Percentiles rank a stretch among this genome's conserved stretches.
phyloP scores from a whole-genome alignment of 2,329 filamentous ascomycete genomes.

The Epichloe gansuensis region DNA sequence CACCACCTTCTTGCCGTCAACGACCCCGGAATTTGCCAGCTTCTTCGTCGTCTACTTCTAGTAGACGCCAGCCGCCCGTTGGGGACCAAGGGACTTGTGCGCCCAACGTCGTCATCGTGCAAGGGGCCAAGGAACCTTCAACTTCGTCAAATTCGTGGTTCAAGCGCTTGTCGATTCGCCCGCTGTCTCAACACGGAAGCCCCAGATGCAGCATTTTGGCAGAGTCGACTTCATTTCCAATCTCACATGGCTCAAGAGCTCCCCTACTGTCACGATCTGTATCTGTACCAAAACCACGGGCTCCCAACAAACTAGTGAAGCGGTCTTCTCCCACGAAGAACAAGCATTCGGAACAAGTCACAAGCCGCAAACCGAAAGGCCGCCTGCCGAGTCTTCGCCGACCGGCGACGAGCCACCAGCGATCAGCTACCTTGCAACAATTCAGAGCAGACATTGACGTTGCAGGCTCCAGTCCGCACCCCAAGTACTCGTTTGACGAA shows the following conservation, averaged over 20 bases:
- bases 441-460: conserved; percentile 22
- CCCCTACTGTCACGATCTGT: conserved; percentile 42
- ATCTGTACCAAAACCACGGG: conserved; percentile 30
- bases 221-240: conserved; percentile 52
- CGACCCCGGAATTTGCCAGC: conserved; percentile 28
- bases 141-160: conserved; percentile 62
- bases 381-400: conserved; percentile 55
- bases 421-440: conserved; percentile 57
- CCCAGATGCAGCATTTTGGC: conserved; percentile 51
- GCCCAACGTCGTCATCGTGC: conserved; percentile 19
- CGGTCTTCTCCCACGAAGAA: conserved; percentile 45
- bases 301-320: conserved; percentile 70
- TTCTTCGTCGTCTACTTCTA: conserved; percentile 26
- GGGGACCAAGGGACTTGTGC: neutral
- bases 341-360: conserved; percentile 25
- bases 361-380: conserved; percentile 41
- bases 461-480: conserved; percentile 13
- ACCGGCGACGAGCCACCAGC: conserved; percentile 69
- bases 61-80: conserved; percentile 31
- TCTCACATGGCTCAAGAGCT: conserved; percentile 54
- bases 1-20: conserved; percentile 26
- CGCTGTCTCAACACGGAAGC: conserved; percentile 52
- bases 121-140: conserved; percentile 41
- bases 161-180: conserved; percentile 54
- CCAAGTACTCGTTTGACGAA: conserved; percentile 25